Conservation (phyloP, 1,284 basidiomycete genomes). For the Cerioporus squamosus region DNA sequence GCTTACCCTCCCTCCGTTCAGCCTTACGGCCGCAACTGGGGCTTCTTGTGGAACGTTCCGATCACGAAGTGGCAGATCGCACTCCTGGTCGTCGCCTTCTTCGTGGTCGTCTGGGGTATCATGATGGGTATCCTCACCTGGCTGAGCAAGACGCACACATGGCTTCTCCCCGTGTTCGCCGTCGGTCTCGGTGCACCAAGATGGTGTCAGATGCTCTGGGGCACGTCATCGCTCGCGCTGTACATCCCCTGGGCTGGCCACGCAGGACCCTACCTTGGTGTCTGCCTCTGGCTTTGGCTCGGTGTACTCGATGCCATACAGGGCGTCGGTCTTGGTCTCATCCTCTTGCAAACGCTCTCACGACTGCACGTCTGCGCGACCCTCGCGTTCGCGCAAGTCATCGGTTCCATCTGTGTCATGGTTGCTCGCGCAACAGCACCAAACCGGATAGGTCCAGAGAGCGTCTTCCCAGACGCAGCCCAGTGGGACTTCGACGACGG, state of each 20-base stretch:
- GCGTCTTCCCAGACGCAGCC: constrained; percentile 90
- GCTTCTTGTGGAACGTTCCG: constrained; percentile 87
- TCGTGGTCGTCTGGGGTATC: constrained; percentile 82
- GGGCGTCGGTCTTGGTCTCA: constrained; percentile 93
- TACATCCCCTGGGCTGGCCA: constrained; percentile 91
- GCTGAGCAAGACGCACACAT: constrained; percentile 91
- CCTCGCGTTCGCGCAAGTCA: constrained; percentile 84
- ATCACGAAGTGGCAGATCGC: constrained; percentile 85
- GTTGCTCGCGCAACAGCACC: constrained; percentile 86
- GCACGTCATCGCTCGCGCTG: constrained; percentile 83
- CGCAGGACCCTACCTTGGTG: constrained; percentile 84
- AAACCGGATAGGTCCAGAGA: constrained; percentile 81
- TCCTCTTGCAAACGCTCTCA: constrained; percentile 86
- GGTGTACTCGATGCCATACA: constrained; percentile 92
- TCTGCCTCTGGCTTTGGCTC: constrained; percentile 91
- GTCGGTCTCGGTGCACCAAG: constrained; percentile 90
- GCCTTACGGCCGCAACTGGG: constrained; percentile 92
- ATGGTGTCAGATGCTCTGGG: constrained; percentile 94
- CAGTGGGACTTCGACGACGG: constrained; percentile 84
- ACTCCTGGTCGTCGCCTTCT: constrained; percentile 82
- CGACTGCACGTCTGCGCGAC: constrained; percentile 93
- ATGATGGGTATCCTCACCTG: constrained; percentile 79
- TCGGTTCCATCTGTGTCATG: constrained; percentile 84
- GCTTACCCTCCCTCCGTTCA: constrained; percentile 35
- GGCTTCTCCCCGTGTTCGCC: constrained; percentile 91